phyloP scores from a whole-genome alignment of 2,329 filamentous ascomycete genomes.

The Colletotrichum agaves region DNA sequence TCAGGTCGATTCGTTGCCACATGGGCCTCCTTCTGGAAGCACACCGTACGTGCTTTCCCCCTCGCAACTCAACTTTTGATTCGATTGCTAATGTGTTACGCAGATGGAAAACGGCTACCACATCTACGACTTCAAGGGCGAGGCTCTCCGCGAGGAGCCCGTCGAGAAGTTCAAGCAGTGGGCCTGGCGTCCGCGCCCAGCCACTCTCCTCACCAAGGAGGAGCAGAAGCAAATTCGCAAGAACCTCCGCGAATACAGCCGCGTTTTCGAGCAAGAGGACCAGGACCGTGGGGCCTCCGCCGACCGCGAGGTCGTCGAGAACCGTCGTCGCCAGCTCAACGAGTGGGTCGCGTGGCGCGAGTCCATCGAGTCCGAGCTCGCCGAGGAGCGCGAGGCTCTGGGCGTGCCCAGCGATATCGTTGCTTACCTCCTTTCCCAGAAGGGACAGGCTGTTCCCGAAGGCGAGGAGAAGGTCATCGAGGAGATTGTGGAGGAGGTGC shows the following conservation, averaged over 20 bases:
- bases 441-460: slow-evolving; percentile 61
- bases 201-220: slow-evolving; percentile 92
- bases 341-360: slow-evolving; percentile 92
- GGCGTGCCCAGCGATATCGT: slow-evolving; percentile 75
- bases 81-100: neutral
- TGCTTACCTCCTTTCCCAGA: slow-evolving; percentile 69
- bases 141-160: slow-evolving; percentile 87
- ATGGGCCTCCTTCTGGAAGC: slow-evolving; percentile 95
- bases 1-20: slow-evolving; percentile 94
- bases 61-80: neutral
- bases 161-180: slow-evolving; percentile 99
- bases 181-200: slow-evolving; percentile 90
- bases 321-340: slow-evolving; percentile 80
- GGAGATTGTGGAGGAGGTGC: slow-evolving; percentile 85
- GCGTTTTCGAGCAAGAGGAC: slow-evolving; percentile 95
- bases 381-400: slow-evolving; percentile 74
- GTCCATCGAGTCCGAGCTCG: slow-evolving; percentile 75
- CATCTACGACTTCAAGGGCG: slow-evolving; percentile 95
- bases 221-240: slow-evolving; percentile 98
- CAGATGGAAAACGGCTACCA: slow-evolving; percentile 99
- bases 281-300: slow-evolving; percentile 92
- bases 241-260: slow-evolving; percentile 97
- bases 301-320: slow-evolving; percentile 93
- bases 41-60: slow-evolving; percentile 73
- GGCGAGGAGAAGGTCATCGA: slow-evolving; percentile 85